A percentile compares a stretch with the other conserved stretches of the same genome.
Conservation (phyloP, 78 protist species). For the Ministeria vibrans region DNA sequence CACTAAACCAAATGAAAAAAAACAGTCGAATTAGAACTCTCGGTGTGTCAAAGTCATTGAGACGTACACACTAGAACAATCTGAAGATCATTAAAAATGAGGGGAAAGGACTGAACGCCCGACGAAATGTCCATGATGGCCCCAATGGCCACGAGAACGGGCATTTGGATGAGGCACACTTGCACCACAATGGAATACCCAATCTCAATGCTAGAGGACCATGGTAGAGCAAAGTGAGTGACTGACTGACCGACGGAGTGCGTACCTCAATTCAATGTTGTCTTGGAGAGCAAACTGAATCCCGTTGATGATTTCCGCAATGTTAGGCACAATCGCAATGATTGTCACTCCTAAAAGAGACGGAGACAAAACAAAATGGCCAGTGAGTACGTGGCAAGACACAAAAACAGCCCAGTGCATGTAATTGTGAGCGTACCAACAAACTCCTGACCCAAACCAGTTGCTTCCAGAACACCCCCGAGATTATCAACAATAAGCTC, state of each 20-base stretch:
- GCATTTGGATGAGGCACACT: slow-evolving; percentile 62
- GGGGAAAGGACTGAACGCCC: slow-evolving; percentile 21
- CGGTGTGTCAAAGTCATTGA: no score
- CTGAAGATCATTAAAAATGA: slow-evolving; percentile 60
- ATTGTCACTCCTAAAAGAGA: no score
- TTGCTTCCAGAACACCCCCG: slow-evolving; percentile 37
- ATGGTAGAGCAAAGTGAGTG: no score
- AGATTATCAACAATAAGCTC: slow-evolving; percentile 49
- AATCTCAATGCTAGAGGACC: slow-evolving; percentile 72
- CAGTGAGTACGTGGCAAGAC: no score
- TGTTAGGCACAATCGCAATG: slow-evolving; percentile 63
- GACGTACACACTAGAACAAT: no score
- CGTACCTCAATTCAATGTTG: slow-evolving; percentile 54
- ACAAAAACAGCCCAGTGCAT: no score
- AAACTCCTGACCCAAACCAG: slow-evolving; percentile 56
- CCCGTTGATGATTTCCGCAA: slow-evolving; percentile 73
- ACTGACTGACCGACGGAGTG: no score
- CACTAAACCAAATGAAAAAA: slow-evolving; percentile 54
- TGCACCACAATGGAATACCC: slow-evolving; percentile 70
- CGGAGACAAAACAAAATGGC: no score
- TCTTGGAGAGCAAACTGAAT: slow-evolving; percentile 61
- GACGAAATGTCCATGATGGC: slow-evolving; percentile 14
- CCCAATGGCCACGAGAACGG: slow-evolving; percentile 42
- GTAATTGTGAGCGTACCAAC: no score
- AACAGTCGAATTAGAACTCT: no score